A percentile compares a stretch with the other conserved stretches of the same genome.
Conservation (phyloP, 1,139 yeast species). For the Yamadazyma dushanensis region DNA sequence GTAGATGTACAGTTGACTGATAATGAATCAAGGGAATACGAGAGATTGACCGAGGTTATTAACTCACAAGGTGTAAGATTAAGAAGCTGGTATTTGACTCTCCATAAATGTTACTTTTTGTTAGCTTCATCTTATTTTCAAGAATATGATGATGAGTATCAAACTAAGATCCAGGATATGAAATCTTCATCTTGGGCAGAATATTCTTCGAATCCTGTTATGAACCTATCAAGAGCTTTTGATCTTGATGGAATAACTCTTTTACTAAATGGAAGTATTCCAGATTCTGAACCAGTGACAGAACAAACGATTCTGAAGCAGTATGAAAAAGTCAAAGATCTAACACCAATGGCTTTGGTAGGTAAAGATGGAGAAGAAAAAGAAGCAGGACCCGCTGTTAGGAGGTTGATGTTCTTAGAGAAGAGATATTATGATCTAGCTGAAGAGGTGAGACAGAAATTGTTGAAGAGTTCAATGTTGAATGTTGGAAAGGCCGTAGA, state of each 20-base stretch:
- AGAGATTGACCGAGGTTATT: conserved; percentile 26
- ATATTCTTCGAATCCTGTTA: neutral
- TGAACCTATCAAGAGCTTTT: neutral
- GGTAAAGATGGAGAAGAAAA: too few relatives aligned
- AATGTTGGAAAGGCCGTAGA: conserved; percentile 30
- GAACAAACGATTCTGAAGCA: conserved; percentile 6
- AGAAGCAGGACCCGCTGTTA: conserved; percentile 4
- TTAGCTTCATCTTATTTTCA: conserved; percentile 82
- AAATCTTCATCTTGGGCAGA: conserved; percentile 2
- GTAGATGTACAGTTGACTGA: conserved; percentile 12
- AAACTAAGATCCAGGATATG: conserved; percentile 20
- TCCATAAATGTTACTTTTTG: conserved; percentile 77
- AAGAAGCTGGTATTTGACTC: conserved; percentile 55
- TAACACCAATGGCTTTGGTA: too few relatives aligned
- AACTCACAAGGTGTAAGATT: conserved; percentile 27
- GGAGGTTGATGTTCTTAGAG: conserved; percentile 22
- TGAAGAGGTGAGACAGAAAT: conserved; percentile 55
- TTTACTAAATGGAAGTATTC: conserved; percentile 2
- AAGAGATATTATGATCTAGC: conserved; percentile 59
- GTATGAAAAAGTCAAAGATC: neutral
- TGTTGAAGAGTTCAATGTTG: conserved; percentile 47
- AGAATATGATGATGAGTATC: conserved; percentile 47
- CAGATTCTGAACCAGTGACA: neutral
- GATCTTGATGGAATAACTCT: conserved; percentile 4
- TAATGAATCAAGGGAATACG: conserved; percentile 20